These are phyloP conservation scores for Thalassiosira exigua DNA, from an alignment of 352 stramenopile genomes.

Conservation along the genomic window DNA sequence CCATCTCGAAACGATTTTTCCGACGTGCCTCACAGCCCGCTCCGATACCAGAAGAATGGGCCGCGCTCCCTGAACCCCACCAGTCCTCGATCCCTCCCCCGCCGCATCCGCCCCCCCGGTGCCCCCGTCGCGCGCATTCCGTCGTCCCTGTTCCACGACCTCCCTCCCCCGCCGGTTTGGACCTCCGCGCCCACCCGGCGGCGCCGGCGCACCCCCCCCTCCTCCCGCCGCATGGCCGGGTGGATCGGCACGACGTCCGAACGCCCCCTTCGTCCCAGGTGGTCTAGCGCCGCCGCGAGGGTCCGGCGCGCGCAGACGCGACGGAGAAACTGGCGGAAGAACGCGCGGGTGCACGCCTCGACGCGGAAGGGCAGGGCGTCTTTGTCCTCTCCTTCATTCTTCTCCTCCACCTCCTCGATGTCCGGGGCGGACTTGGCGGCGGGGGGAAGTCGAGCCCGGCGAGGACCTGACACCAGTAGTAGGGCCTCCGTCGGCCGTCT, in stretches of 20 bases:
- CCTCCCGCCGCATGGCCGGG: constrained; percentile 42
- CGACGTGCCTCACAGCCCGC: no score
- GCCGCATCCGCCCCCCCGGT: constrained; percentile 27
- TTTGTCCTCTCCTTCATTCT: background rate
- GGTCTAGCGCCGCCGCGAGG: constrained; percentile 51
- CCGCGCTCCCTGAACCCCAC: constrained; percentile 45
- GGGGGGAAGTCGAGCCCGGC: constrained; percentile 55
- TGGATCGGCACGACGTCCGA: constrained; percentile 46
- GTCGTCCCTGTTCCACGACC: constrained; percentile 33
- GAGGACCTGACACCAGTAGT: constrained; percentile 77
- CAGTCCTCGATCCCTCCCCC: constrained; percentile 50
- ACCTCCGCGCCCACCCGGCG: constrained; percentile 58
- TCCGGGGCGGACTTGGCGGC: constrained; percentile 25
- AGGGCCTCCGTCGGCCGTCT: constrained; percentile 38
- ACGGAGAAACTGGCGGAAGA: constrained; percentile 53
- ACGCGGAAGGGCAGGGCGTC: constrained; percentile 41
- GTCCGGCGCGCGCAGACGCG: constrained; percentile 56
- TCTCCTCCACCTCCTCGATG: background rate
- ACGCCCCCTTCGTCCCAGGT: constrained; percentile 45
- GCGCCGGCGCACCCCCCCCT: constrained; percentile 36
- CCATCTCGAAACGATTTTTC: no score
- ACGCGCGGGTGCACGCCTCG: constrained; percentile 55
- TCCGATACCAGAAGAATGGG: constrained; percentile 57
- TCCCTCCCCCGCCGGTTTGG: constrained; percentile 9
- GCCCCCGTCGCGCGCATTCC: constrained; percentile 39